Base-by-base conservation (phyloP, 148 eudicot species). In the Cornus florida region DNA sequence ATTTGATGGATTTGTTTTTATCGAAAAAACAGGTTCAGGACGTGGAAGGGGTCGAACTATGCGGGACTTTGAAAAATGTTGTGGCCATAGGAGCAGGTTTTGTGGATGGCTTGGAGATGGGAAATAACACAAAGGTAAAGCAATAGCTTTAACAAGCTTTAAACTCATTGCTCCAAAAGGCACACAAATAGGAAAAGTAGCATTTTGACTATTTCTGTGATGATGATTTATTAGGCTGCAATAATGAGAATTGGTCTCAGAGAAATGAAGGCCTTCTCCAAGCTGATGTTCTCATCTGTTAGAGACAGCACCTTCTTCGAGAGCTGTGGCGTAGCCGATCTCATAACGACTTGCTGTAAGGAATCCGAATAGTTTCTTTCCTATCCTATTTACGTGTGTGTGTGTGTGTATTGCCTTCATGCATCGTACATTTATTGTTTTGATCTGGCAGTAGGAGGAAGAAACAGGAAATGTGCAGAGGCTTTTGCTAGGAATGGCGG, bases 1-100 rank as follows among this genome's bases (percentile, higher is more conserved):
- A 31, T n/a, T 39, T 10, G 8, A 19, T 17, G 23, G 10, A 17
- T 67, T 56, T 74, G 20, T 72, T 31, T 65, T 20, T 13, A 23
- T 10, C 28, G 66, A 56, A 80, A 77, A 68, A 82, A 86, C 80
- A 96, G 99, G 89, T 92, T 38, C 85, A 90, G 79, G 99, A 96
- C 70, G 97, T 96, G 64, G 99, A 94, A 88, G 99, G 99, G 80
- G 99, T 96, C 74, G 99, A 96, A 83, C 82, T 96, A 71, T 96
- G 99, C 24, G 99, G 99, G 65, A 96, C 99, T n/a, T 82, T 96
- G 82, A 96, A 96, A 84, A 94, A 96, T 83, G 89, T 96, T 23
- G 99, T 96, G 78, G 99, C 99, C 38, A 75, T 96, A 78, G 99
- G 93, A 76, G 97, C 99, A 94, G 99, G 99, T 62, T 91, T 96